Evolutionary conservation across 352 stramenopile genomes (phyloP), one percentile per base, ranked within the genome.

Genomic region (Pythium rhizo-oryzae): DNA sequence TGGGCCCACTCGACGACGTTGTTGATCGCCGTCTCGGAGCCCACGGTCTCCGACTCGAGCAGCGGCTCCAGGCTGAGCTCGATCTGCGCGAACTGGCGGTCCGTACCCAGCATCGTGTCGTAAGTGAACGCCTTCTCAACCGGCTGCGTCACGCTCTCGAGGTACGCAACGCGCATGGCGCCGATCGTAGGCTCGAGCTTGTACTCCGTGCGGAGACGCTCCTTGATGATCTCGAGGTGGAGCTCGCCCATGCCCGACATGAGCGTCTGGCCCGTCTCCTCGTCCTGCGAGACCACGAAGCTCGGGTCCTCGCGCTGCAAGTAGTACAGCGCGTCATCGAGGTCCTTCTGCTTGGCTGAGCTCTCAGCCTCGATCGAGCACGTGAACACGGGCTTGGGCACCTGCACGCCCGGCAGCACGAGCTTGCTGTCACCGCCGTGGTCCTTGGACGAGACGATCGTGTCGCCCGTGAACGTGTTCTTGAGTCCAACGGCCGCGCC

Each of bases 241-340:
- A 99, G 79, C 75, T 99, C 96, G 19, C 96, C 96, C 79, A 98
- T 92, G 28, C 98, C 98, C 68, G 87, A 98, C 65, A 99, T 96
- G 65, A 99, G 96, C 50, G 97, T 99, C 85, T 99, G 94, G 30
- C 98, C 98, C 9, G 92, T 99, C 67, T 99, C 96, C 8, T 91
- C 77, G 77, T 99, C 97, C 25, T 98, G 85, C 43, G 87, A 89
- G 3, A 99, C 94, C 35, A 97, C 82, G 59, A 99, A 97, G 53
- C 96, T 99, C 16, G 98, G 98, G 82, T 99, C 98, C 77, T 99
- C 96, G 7, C 82, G 80, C 71, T 94, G 84, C 46, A 94, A 64
- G 50, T 84, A 71, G 33, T 79, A 68, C 6, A 98, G 72, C 28
- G 92, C 93, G 15, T 91, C 77, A 28, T 93, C 91, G 8, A 99